Percentiles rank a stretch among this genome's conserved stretches.
Conservation (phyloP, 225 moss, liverwort and hornwort genomes). For the Pseudisothecium myosuroides region DNA sequence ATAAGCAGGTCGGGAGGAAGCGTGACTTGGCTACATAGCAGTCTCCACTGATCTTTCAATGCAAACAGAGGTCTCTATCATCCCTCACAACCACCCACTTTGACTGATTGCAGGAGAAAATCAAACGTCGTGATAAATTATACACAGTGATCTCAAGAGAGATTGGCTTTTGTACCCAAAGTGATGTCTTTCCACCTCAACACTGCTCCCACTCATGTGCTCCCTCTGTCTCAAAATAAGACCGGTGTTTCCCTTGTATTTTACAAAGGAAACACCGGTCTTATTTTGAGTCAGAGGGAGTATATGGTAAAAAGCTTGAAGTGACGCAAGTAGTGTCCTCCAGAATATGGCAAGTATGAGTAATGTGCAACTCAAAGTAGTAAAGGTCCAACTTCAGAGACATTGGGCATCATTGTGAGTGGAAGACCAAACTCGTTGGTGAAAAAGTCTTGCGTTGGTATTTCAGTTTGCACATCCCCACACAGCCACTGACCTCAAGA, state of each 20-base stretch:
- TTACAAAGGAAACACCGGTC: too few species aligned
- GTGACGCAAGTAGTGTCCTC: neutral
- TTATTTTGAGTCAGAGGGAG: too few species aligned
- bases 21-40: neutral
- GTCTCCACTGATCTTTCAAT: neutral
- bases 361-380: neutral
- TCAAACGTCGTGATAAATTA: too few species aligned
- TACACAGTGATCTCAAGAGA: too few species aligned
- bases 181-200: neutral
- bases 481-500: conserved; percentile 87
- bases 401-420: conserved; percentile 83
- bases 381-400: neutral
- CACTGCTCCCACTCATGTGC: neutral
- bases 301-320: neutral
- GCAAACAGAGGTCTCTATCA: neutral
- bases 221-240: too few species aligned
- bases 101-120: neutral
- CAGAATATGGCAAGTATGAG: neutral
- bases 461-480: conserved; percentile 99
- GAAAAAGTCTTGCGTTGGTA: conserved; percentile 95
- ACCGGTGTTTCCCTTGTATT: too few species aligned
- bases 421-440: conserved; percentile 96
- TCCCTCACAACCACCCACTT: neutral
- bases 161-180: neutral
- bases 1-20: neutral